These are phyloP conservation scores for Chaetoceros tenuissimus DNA, from an alignment of 108 stramenopile species.

Conservation along the genomic window DNA sequence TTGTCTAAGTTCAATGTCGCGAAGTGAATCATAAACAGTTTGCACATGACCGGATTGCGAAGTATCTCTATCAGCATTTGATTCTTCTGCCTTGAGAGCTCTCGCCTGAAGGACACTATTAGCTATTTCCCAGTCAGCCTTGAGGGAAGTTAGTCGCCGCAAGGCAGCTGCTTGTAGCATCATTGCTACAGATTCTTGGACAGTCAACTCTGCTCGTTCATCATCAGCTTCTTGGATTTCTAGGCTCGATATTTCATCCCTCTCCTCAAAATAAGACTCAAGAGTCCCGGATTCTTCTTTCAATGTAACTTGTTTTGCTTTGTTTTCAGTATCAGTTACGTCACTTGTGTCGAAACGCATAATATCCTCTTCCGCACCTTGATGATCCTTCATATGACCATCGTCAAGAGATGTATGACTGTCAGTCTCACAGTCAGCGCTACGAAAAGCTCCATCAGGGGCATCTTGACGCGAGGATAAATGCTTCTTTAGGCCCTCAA, in stretches of 20 bases:
- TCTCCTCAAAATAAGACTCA: constrained; percentile 24
- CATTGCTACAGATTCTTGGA: constrained; percentile 44
- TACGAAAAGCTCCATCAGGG: constrained; percentile 31
- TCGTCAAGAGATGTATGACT: neutral
- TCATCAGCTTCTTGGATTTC: constrained; percentile 18
- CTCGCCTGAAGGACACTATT: constrained; percentile 13
- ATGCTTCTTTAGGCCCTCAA: constrained; percentile 16
- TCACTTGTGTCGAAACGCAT: neutral
- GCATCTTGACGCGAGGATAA: constrained; percentile 25
- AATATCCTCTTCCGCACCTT: neutral
- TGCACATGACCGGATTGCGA: neutral
- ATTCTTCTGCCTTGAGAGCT: constrained; percentile 12
- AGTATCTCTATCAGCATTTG: neutral
- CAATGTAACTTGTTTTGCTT: neutral
- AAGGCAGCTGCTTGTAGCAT: constrained; percentile 34
- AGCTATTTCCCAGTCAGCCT: constrained; percentile 9
- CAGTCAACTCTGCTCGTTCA: constrained; percentile 37
- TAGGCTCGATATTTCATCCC: constrained; percentile 25
- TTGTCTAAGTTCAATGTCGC: constrained; percentile 15
- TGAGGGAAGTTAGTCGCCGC: constrained; percentile 22
- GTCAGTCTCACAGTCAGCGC: neutral
- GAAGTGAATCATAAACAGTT: constrained; percentile 3
- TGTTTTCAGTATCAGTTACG: neutral
- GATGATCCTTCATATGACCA: constrained; percentile 2
- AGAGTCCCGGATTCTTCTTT: constrained; percentile 11